Evolutionary conservation across 2,329 filamentous ascomycete species (phyloP), one percentile per base, ranked within the genome.

Genomic region (Epichloe elymi): DNA sequence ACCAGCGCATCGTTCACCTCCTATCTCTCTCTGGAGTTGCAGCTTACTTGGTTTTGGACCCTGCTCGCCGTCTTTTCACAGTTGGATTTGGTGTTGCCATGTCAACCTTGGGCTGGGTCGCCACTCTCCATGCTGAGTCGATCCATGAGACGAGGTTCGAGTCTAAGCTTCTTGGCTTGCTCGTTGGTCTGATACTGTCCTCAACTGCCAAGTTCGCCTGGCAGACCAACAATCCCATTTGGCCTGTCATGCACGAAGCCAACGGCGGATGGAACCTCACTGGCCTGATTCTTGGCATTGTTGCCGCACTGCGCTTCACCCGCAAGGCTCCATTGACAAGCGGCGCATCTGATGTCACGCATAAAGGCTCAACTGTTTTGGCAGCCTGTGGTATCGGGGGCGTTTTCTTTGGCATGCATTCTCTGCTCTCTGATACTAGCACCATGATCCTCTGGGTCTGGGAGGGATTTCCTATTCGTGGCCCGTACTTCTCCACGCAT

Each of bases 361-460:
- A 80, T 52, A 80, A 74, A 53, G 83, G 86, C 1, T 90, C 87
- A 15, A 76, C 82, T 0, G 53, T 64, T n/a, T 73, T 95, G 42
- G 81, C 88, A 33, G 86, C 83, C 10, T 68, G 93, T 46, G 88
- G 93, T 53, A 68, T 97, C 51, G 89, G 80, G 23, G 91, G 89
- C 33, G 68, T 96, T 7, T 76, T 96, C 62, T 98, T 98, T 61
- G 87, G 79, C 5, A 75, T 97, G 62, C 93, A 97, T 65, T 96
- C 90, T 1, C 74, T 98, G 10, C 77, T 98, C 11, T 96, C 93
- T 0, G 93, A 98, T 65, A 95, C 90, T 0, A 97, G 93, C 71
- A 98, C 93, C 50, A 97, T 98, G 89, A 96, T 97, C 52, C 76
- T 90, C 15, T 98, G 93, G 93, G 88, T 88, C 3, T 98, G 93